Conservation (phyloP, 192 early-diverging fungal species). For the Coemansia sp. region DNA sequence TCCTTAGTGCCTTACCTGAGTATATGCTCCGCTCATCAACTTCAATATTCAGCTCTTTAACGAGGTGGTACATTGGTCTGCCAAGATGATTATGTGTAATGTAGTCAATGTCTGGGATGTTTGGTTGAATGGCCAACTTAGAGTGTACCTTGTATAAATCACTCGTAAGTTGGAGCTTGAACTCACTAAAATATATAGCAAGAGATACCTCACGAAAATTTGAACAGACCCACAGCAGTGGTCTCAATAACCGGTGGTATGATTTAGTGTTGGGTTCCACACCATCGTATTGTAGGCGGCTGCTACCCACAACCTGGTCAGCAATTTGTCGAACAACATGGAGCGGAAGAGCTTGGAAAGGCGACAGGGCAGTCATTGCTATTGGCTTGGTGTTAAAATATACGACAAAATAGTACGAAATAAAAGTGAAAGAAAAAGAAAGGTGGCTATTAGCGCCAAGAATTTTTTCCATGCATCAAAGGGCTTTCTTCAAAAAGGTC, state of each 20-base stretch:
- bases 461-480: no score
- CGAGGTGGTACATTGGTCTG: background rate
- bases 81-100: background rate
- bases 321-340: background rate
- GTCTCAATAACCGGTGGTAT: background rate
- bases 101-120: background rate
- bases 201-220: background rate
- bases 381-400: background rate
- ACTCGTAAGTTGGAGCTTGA: no score
- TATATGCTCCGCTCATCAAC: background rate
- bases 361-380: background rate
- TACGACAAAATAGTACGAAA: no score
- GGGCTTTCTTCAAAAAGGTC: no score
- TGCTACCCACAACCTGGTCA: background rate
- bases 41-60: background rate
- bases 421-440: no score
- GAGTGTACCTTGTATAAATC: no score
- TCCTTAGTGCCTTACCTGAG: background rate
- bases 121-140: no score
- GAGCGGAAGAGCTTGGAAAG: background rate
- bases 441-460: no score
- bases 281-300: background rate
- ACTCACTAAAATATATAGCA: background rate
- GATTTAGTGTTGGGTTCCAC: background rate
- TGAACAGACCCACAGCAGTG: background rate